phyloP scores from a whole-genome alignment of 2,329 filamentous ascomycete genomes.

The Truncatella angustata region DNA sequence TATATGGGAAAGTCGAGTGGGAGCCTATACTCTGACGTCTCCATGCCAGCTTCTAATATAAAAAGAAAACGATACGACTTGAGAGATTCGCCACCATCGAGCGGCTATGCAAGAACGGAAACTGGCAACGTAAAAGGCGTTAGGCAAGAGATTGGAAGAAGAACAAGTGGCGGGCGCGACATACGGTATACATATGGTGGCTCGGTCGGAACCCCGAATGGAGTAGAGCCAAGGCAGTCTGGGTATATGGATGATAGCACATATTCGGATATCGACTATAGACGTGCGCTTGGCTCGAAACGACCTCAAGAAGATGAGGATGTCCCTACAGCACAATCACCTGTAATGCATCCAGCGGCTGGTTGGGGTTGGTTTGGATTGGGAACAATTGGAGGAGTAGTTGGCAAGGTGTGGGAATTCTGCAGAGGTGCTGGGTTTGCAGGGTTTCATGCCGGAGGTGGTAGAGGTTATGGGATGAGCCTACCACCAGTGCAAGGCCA shows the following conservation, averaged over 20 bases:
- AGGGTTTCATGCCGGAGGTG: slow-evolving; percentile 85
- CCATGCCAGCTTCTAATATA: slow-evolving; percentile 28
- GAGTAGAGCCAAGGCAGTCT: slow-evolving; percentile 24
- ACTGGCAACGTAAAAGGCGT: slow-evolving; percentile 26
- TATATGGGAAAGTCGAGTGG: slow-evolving; percentile 38
- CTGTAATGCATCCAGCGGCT: slow-evolving; percentile 19
- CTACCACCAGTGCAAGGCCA: slow-evolving; percentile 15
- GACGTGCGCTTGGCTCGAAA: slow-evolving; percentile 50
- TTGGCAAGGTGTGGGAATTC: slow-evolving; percentile 82
- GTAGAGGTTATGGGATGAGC: slow-evolving; percentile 64
- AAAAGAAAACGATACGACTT: slow-evolving; percentile 39
- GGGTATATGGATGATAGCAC: slow-evolving; percentile 49
- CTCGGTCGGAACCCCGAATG: slow-evolving; percentile 49
- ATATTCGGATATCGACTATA: slow-evolving; percentile 57
- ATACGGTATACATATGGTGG: slow-evolving; percentile 50
- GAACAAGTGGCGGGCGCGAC: slow-evolving; percentile 19
- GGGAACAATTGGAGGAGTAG: slow-evolving; percentile 62
- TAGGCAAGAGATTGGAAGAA: slow-evolving; percentile 15
- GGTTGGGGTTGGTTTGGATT: slow-evolving; percentile 61
- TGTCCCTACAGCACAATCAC: slow-evolving; percentile 26
- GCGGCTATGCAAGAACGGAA: slow-evolving; percentile 30
- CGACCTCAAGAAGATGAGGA: slow-evolving; percentile 36
- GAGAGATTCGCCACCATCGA: slow-evolving; percentile 31
- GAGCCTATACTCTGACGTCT: slow-evolving; percentile 36
- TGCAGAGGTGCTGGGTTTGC: slow-evolving; percentile 73